Evolutionary conservation across 768 basidiomycete species (phyloP).

Genomic region (Clavulina sp.): DNA sequence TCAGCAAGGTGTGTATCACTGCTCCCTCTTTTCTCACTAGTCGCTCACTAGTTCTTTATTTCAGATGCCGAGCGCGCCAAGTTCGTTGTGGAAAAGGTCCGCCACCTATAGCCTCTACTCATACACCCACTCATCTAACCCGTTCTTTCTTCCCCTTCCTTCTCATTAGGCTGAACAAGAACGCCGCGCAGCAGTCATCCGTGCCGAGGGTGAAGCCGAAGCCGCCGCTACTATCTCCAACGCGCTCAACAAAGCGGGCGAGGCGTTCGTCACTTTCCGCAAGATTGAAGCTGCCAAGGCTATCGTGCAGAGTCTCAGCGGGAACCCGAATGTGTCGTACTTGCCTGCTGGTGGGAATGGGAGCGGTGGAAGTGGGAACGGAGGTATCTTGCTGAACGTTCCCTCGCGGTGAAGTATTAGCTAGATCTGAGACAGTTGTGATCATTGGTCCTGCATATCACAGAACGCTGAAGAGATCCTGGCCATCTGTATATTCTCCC

Average conservation of each 20-base stretch:
- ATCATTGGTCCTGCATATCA: too few species aligned
- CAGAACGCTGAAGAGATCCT: too few species aligned
- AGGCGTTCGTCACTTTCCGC: conserved; percentile 85
- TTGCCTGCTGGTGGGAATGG: conserved; percentile 38
- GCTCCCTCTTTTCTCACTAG: conserved; percentile 2
- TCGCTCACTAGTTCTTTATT: not conserved
- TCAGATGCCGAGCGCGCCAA: conserved; percentile 95
- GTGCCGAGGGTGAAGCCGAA: conserved; percentile 97
- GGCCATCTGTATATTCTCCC: too few species aligned
- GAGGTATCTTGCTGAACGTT: conserved; percentile 71
- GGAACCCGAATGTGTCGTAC: conserved; percentile 75
- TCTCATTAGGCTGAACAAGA: conserved; percentile 83
- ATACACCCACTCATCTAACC: not conserved
- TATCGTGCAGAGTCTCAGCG: conserved; percentile 69
- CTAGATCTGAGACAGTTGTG: too few species aligned
- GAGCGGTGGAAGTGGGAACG: conserved; percentile 32
- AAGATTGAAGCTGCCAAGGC: conserved; percentile 98
- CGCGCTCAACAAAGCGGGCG: conserved; percentile 85
- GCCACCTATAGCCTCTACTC: conserved; percentile 9
- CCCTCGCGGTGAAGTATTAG: conserved; percentile 32
- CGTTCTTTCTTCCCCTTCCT: not conserved
- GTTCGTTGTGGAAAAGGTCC: conserved; percentile 95
- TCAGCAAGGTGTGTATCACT: conserved; percentile 72
- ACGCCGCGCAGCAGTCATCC: conserved; percentile 91
- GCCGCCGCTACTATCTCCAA: conserved; percentile 85